Percentiles rank a stretch among this genome's conserved stretches.
These are phyloP conservation scores for Cinchona pubescens DNA, from an alignment of 257 asterid species.

Conservation along the genomic window DNA sequence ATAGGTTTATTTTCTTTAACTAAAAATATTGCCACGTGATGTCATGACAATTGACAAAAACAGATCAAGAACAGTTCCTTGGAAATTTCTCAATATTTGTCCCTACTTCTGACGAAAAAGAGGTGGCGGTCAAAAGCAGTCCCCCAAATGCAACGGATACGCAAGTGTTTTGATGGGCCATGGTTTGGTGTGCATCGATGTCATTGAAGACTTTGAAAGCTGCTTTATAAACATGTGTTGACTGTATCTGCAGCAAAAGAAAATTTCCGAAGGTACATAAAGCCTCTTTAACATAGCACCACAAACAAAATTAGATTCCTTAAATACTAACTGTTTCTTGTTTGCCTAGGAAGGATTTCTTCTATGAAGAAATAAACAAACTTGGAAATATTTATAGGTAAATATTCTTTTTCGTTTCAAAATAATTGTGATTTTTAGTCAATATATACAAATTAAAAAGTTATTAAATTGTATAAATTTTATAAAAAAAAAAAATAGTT, in stretches of 20 bases:
- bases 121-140: not conserved
- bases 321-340: no score
- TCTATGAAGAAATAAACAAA: no score
- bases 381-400: no score
- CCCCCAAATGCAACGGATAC: not conserved
- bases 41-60: not conserved
- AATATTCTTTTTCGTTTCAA: no score
- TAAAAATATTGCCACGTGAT: no score
- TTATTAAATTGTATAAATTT: no score
- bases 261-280: not conserved
- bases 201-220: slow-evolving; percentile 16
- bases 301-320: not conserved
- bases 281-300: not conserved
- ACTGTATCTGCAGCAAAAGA: not conserved
- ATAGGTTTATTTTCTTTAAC: no score
- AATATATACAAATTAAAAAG: no score
- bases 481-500: no score
- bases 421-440: no score
- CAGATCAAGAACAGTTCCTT: not conserved
- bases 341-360: not conserved
- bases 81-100: not conserved
- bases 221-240: not conserved
- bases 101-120: not conserved
- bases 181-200: slow-evolving; percentile 21
- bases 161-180: not conserved